Percentiles rank a stretch among this genome's conserved stretches.
These are phyloP conservation scores for Populus tremula DNA, from an alignment of 345 rosid genomes.

Conservation along the genomic window DNA sequence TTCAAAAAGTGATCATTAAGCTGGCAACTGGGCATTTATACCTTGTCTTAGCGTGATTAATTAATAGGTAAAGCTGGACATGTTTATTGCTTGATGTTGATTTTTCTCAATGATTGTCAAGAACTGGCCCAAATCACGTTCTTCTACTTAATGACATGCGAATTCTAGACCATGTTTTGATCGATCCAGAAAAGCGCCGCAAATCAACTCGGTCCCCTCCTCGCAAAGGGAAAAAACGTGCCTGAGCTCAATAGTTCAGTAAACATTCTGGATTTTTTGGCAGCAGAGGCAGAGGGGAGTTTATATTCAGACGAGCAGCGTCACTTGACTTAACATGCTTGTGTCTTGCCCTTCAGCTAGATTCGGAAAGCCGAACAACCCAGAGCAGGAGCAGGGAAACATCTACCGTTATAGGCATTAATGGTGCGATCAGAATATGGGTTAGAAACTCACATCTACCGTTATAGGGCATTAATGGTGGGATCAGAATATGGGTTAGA, in stretches of 20 bases:
- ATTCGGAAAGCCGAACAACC: not conserved
- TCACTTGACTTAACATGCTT: not conserved
- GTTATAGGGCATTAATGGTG: not conserved
- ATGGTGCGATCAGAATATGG: not conserved
- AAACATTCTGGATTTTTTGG: not conserved
- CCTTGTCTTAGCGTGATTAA: not conserved
- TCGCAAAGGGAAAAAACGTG: not conserved
- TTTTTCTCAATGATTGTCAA: not conserved
- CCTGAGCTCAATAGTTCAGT: not conserved
- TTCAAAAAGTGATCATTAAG: no score
- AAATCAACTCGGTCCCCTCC: not conserved
- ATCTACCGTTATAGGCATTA: not conserved
- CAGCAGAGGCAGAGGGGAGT: not conserved
- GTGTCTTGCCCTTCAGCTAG: not conserved
- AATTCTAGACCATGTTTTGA: not conserved
- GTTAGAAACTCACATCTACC: no score
- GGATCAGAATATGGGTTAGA: not conserved
- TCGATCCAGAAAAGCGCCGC: not conserved
- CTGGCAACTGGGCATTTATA: not conserved
- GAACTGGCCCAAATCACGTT: not conserved
- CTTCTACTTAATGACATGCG: not conserved
- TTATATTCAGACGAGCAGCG: not conserved
- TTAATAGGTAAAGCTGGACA: not conserved
- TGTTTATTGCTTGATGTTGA: not conserved
- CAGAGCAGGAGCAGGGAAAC: not conserved